Conservation (phyloP, 2,329 filamentous ascomycete species). For the Epichloe coenophiala region DNA sequence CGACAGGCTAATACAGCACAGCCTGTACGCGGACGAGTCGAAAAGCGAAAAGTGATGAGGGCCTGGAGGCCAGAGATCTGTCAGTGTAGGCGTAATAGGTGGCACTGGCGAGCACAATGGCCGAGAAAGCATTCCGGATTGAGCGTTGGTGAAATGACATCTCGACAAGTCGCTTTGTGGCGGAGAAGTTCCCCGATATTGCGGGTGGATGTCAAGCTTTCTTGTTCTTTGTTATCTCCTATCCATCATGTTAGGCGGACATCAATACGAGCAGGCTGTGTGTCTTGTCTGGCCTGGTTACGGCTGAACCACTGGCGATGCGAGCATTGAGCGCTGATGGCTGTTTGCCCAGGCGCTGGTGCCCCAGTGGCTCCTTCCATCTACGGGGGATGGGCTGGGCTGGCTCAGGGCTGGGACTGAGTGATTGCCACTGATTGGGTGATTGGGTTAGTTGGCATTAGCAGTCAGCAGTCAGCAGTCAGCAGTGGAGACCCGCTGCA, state of each 20-base stretch:
- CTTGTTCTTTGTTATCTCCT: background rate
- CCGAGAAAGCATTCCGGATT: background rate
- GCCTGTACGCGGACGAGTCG: background rate
- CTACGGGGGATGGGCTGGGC: background rate
- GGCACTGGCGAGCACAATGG: constrained; percentile 4
- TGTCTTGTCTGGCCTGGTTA: too few relatives aligned
- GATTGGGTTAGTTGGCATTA: too few relatives aligned
- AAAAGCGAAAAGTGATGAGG: background rate
- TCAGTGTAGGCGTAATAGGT: background rate
- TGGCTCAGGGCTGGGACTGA: too few relatives aligned
- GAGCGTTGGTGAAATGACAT: background rate
- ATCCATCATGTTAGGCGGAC: background rate
- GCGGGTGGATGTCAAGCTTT: background rate
- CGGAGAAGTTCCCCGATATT: background rate
- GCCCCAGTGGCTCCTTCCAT: background rate
- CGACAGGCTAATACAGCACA: background rate
- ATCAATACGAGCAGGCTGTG: background rate
- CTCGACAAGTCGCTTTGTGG: constrained; percentile 1
- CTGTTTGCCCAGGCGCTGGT: too few relatives aligned
- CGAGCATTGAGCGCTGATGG: too few relatives aligned
- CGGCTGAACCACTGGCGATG: too few relatives aligned
- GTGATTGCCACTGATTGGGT: too few relatives aligned
- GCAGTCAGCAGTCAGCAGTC: too few relatives aligned
- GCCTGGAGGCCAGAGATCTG: background rate
- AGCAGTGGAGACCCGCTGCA: too few relatives aligned